Conservation (phyloP, 2,329 filamentous ascomycete genomes). For the Aspergillus brasiliensis region DNA sequence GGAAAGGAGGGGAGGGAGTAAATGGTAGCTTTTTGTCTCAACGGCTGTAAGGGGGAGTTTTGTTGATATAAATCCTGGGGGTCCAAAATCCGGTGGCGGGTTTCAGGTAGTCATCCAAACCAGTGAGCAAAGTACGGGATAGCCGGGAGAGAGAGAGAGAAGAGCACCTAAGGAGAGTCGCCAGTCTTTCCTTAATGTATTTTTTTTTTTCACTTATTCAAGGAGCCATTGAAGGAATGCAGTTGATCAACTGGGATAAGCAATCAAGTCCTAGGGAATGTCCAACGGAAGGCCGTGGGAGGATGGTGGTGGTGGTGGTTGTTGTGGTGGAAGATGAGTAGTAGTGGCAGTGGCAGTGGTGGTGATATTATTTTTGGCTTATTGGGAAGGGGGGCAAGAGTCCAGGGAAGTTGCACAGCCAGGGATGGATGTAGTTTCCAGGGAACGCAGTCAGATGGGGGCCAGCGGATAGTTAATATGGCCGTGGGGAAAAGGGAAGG, state of each 20-base stretch:
- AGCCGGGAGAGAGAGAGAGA: background rate
- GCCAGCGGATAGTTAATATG: slow-evolving; percentile 5
- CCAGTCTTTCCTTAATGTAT: slow-evolving; percentile 1
- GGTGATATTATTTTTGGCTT: background rate
- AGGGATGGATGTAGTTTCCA: slow-evolving; percentile 14
- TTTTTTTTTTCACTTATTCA: slow-evolving; percentile 10
- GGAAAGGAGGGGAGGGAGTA: slow-evolving; percentile 14
- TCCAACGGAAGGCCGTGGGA: slow-evolving; percentile 8
- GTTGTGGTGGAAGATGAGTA: background rate
- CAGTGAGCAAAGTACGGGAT: slow-evolving; percentile 6
- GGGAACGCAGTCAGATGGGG: slow-evolving; percentile 9
- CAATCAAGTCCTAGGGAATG: slow-evolving; percentile 19
- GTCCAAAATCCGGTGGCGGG: slow-evolving; percentile 15
- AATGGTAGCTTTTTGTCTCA: background rate
- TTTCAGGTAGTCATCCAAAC: slow-evolving; percentile 8
- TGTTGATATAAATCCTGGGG: slow-evolving; percentile 17
- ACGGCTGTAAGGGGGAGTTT: slow-evolving; percentile 6
- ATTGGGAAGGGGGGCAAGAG: background rate
- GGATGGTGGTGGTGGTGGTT: background rate
- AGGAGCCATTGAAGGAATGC: slow-evolving; percentile 26
- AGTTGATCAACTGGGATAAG: slow-evolving; percentile 16
- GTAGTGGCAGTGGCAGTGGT: background rate
- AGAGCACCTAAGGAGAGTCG: slow-evolving; percentile 17
- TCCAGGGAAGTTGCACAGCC: slow-evolving; percentile 18
- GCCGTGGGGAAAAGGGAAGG: background rate